Conservation (phyloP, 257 asterid genomes). For the Cynanchum wilfordii region DNA sequence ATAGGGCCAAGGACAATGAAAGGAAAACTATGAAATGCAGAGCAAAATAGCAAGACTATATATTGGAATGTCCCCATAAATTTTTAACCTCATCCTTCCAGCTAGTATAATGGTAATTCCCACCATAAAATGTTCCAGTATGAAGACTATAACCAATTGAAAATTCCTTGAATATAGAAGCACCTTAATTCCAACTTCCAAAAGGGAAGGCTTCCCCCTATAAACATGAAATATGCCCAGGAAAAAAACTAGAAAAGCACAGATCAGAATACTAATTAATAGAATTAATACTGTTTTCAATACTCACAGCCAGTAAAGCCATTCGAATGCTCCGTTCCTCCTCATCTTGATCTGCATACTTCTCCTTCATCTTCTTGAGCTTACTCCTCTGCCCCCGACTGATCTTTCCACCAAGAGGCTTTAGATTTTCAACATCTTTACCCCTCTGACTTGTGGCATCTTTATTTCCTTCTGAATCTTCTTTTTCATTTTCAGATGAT, state of each 20-base stretch:
- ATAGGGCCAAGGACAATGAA: neutral
- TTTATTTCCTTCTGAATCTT: constrained; percentile 28
- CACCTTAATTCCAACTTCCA: neutral
- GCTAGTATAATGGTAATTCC: neutral
- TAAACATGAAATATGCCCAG: neutral
- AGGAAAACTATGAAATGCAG: neutral
- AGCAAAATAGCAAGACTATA: neutral
- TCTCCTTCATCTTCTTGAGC: constrained; percentile 91
- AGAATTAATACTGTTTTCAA: neutral
- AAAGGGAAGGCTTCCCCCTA: neutral
- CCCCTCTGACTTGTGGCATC: constrained; percentile 31
- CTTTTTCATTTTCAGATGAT: constrained; percentile 32
- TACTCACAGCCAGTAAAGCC: constrained; percentile 65
- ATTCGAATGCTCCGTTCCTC: constrained; percentile 88
- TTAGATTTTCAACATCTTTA: constrained; percentile 29
- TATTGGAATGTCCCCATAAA: neutral
- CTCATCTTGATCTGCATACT: constrained; percentile 98
- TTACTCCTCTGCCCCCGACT: constrained; percentile 92
- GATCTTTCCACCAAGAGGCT: constrained; percentile 50
- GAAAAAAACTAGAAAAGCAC: neutral
- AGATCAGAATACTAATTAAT: neutral
- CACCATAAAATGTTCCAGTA: neutral
- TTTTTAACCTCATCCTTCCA: neutral
- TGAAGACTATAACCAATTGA: neutral
- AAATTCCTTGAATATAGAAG: neutral